phyloP scores from a whole-genome alignment of 306 rosid genomes.

The Vigna trinervia region DNA sequence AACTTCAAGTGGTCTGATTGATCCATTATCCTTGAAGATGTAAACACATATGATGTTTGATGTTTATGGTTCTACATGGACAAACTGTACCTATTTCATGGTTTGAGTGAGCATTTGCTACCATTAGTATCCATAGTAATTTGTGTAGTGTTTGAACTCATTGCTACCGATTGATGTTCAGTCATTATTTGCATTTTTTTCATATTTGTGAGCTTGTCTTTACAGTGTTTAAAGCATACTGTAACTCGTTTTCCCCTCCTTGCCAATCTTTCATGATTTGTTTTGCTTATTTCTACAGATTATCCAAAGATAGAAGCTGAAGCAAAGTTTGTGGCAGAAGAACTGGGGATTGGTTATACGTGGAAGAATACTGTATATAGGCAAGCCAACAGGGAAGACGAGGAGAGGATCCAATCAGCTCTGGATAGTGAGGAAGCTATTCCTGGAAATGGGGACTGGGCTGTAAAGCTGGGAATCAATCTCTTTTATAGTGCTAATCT shows the following conservation, averaged over 20 bases:
- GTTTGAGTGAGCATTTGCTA: not conserved
- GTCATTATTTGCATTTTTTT: not conserved
- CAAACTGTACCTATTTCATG: not conserved
- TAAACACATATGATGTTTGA: not conserved
- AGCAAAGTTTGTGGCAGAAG: constrained; percentile 76
- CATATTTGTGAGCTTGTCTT: constrained; percentile 6
- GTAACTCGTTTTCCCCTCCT: constrained; percentile 32
- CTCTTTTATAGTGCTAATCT: constrained; percentile 95
- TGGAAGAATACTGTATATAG: constrained; percentile 73
- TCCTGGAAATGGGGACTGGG: constrained; percentile 94
- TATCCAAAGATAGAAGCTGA: constrained; percentile 92
- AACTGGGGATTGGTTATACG: constrained; percentile 59
- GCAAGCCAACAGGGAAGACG: constrained; percentile 72
- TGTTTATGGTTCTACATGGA: constrained; percentile 4
- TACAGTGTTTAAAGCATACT: constrained; percentile 6
- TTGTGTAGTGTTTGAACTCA: not conserved
- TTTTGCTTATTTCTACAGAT: constrained; percentile 58
- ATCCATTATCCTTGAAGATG: constrained; percentile 25
- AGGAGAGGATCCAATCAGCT: constrained; percentile 71
- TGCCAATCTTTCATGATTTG: constrained; percentile 36
- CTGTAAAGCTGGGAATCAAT: constrained; percentile 96
- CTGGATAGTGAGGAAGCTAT: constrained; percentile 90
- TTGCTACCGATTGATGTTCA: not conserved
- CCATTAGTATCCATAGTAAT: constrained; percentile 13
- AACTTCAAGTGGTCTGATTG: not conserved